These are phyloP conservation scores for Geotrichum aggregatum DNA, from an alignment of 1,139 yeast species.

Conservation along the genomic window DNA sequence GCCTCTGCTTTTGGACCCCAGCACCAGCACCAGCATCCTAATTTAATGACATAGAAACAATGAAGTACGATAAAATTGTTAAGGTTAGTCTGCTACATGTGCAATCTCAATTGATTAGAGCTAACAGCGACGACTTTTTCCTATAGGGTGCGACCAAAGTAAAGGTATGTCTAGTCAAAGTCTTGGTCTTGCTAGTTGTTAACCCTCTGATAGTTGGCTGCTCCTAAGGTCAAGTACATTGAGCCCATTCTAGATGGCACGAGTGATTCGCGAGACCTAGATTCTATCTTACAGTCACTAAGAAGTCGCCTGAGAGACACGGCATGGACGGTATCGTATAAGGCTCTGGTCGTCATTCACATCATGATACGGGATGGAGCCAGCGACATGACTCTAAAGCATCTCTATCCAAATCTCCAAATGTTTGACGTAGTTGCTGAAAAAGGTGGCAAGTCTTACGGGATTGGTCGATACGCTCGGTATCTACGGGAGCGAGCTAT, in stretches of 20 bases:
- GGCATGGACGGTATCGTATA: constrained; percentile 84
- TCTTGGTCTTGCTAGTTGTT: constrained; percentile 39
- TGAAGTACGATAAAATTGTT: constrained; percentile 50
- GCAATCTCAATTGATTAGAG: not conserved
- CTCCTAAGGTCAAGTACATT: constrained; percentile 92
- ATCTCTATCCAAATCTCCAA: constrained; percentile 55
- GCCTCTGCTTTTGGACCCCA: not conserved
- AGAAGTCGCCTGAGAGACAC: constrained; percentile 61
- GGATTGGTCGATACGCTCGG: constrained; percentile 63
- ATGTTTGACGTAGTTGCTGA: constrained; percentile 50
- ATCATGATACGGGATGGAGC: constrained; percentile 93
- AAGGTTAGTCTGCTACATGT: constrained; percentile 41
- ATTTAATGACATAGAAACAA: constrained; percentile 5
- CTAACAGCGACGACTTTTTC: constrained; percentile 7
- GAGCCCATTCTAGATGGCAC: constrained; percentile 89
- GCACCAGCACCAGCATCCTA: not conserved
- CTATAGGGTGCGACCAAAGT: constrained; percentile 62
- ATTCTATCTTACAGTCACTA: constrained; percentile 63
- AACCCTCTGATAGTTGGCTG: constrained; percentile 61
- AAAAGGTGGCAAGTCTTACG: constrained; percentile 51
- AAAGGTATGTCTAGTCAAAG: constrained; percentile 36
- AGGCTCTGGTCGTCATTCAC: constrained; percentile 78
- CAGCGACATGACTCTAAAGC: constrained; percentile 60
- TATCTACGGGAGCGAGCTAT: constrained; percentile 66
- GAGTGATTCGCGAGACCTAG: constrained; percentile 54